phyloP scores from a whole-genome alignment of 2,329 filamentous ascomycete species.

The Cordyceps javanica region DNA sequence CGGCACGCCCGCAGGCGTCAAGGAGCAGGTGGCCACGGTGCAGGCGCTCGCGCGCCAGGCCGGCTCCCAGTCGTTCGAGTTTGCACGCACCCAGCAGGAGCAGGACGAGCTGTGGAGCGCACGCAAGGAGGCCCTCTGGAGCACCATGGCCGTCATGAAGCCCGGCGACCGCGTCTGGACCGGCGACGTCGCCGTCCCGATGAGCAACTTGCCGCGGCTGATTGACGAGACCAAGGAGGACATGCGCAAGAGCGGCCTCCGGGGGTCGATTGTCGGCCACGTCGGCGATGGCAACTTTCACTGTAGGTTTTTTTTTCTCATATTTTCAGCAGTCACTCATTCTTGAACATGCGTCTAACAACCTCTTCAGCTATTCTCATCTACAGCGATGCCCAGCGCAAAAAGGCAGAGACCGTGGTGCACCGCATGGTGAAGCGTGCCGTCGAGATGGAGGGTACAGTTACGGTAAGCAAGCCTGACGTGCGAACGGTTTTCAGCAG shows the following conservation, averaged over 20 bases:
- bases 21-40: conserved; percentile 70
- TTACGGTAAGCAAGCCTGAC: conserved; percentile 47
- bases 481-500: not conserved
- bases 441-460: conserved; percentile 78
- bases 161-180: conserved; percentile 74
- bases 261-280: conserved; percentile 58
- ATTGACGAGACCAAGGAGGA: conserved; percentile 64
- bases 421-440: conserved; percentile 83
- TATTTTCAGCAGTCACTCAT: no score
- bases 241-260: conserved; percentile 36
- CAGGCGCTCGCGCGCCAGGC: conserved; percentile 54
- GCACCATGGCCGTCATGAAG: conserved; percentile 61
- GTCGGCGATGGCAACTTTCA: conserved; percentile 79
- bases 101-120: conserved; percentile 76
- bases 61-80: conserved; percentile 67
- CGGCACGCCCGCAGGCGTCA: conserved; percentile 62
- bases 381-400: conserved; percentile 60
- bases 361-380: conserved; percentile 41
- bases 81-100: conserved; percentile 64
- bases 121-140: conserved; percentile 79
- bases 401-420: conserved; percentile 63
- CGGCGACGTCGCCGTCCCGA: conserved; percentile 78
- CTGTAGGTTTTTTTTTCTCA: conserved; percentile 33
- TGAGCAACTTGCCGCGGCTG: conserved; percentile 65
- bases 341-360: no score